Evolutionary conservation across 2,329 filamentous ascomycete species (phyloP), one percentile per base, ranked within the genome.

Genomic region (Graphilbum fragrans): DNA sequence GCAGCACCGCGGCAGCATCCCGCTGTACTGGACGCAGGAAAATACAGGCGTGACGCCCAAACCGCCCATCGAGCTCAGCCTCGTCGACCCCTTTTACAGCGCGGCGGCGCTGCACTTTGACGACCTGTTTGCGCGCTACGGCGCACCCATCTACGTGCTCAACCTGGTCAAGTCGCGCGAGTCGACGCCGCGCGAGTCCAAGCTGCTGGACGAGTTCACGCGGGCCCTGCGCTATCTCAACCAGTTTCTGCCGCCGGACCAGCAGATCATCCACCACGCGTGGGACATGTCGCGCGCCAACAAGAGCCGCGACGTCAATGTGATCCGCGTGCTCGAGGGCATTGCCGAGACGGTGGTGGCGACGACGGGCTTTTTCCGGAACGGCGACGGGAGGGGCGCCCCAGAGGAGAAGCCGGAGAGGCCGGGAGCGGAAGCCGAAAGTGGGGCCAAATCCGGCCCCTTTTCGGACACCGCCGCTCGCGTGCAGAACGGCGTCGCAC

Each of bases 221-320:
- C 76, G 83, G 50, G 86, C 87, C 5, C 81, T 96, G 47, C 74
- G 80, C 34, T 98, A 98, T 52, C 77, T 98, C 37, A 98, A 96
- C 50, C 90, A 96, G 55, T 94, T 93, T 44, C 67, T 98, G 2
- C 90, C 92, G 0, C 63, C 70, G 2, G 80, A 80, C 42, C 86
- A 88, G 55, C 86, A 86, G 56, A 94, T 98, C 39, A 77, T 90
- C 10, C 90, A 98, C 58, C 86, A 92, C 52, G 87, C 90, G 3
- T 98, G 92, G 78, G 92, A 98, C 57, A 98, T 98, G 92, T 94
- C 88, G 47, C 75, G 92, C 44, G 90, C 92, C 5, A 86, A 90
- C 17, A 98, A 98, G 62, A 78, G 81, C 52, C 80, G 85, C 29
- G 88, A 92, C 43, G 84, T 93, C 53, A 88, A 98, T 62, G 92